phyloP scores from a whole-genome alignment of 2,329 filamentous ascomycete species.

The Trichoderma breve region DNA sequence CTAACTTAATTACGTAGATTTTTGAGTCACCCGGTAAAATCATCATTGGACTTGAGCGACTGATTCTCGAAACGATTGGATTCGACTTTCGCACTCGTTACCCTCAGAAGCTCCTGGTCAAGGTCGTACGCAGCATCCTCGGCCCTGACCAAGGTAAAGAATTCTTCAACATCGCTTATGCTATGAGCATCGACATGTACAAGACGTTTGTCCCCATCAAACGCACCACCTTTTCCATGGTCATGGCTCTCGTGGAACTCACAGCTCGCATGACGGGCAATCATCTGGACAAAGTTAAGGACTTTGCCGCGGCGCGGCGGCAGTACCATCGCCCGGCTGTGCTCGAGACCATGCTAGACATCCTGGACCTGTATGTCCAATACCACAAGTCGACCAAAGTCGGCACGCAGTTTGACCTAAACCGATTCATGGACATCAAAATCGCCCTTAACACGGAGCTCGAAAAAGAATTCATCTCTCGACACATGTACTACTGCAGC shows the following conservation, averaged over 20 bases:
- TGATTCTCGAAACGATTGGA: constrained; percentile 87
- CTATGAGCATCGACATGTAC: constrained; percentile 84
- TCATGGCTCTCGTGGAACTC: constrained; percentile 77
- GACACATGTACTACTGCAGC: constrained; percentile 62
- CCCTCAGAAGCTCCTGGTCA: constrained; percentile 80
- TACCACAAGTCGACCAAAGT: constrained; percentile 72
- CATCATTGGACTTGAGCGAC: constrained; percentile 84
- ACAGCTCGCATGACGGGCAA: constrained; percentile 65
- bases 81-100: constrained; percentile 93
- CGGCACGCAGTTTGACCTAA: constrained; percentile 68
- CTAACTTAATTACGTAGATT: constrained; percentile 47
- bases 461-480: constrained; percentile 58
- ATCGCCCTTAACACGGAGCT: constrained; percentile 84
- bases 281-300: constrained; percentile 49
- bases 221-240: constrained; percentile 82
- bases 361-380: constrained; percentile 89
- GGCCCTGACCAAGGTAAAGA: constrained; percentile 44
- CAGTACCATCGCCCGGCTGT: constrained; percentile 49
- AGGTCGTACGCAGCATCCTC: constrained; percentile 64
- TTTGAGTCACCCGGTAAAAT: constrained; percentile 78
- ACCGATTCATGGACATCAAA: constrained; percentile 80
- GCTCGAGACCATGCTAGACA: constrained; percentile 80
- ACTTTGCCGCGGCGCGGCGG: constrained; percentile 49
- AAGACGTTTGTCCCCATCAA: constrained; percentile 92
- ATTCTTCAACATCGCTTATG: constrained; percentile 69